These are phyloP conservation scores for Physcomitrium patens DNA, from an alignment of 225 moss, liverwort and hornwort genomes.

Conservation along the genomic window DNA sequence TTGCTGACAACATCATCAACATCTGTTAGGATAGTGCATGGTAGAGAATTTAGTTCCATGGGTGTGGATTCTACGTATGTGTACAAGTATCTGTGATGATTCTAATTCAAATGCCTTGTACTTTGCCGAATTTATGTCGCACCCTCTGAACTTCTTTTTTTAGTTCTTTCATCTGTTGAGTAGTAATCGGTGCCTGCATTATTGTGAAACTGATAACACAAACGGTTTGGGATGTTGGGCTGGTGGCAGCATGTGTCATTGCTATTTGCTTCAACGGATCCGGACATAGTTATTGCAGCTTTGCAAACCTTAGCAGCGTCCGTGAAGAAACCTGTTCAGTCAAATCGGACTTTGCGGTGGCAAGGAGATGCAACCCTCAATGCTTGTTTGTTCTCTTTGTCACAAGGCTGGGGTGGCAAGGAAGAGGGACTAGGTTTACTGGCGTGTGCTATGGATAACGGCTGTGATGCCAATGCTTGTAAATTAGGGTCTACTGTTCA, in stretches of 20 bases:
- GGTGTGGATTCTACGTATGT: too few relatives aligned
- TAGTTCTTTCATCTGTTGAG: conserved; percentile 14
- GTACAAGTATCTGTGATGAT: too few relatives aligned
- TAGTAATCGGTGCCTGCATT: neutral
- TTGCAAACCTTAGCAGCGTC: conserved; percentile 95
- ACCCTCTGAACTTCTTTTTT: neutral
- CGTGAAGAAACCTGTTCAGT: conserved; percentile 91
- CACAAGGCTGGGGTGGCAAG: conserved; percentile 99
- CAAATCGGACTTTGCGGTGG: conserved; percentile 97
- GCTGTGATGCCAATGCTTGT: conserved; percentile 84
- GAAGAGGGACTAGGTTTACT: conserved; percentile 94
- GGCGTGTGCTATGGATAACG: conserved; percentile 78
- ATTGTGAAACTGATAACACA: conserved; percentile 27
- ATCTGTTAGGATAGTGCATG: conserved; percentile 12
- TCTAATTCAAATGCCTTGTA: too few relatives aligned
- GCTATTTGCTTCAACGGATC: conserved; percentile 93
- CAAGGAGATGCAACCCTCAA: conserved; percentile 93
- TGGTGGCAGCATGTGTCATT: conserved; percentile 89
- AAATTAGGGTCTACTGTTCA: conserved; percentile 92
- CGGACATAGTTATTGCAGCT: conserved; percentile 90
- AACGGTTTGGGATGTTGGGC: conserved; percentile 39
- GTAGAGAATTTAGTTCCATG: neutral
- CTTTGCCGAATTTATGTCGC: neutral
- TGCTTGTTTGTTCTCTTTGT: conserved; percentile 92
- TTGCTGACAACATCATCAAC: neutral